phyloP scores from a whole-genome alignment of 1,284 basidiomycete species.

The Cryptococcus sp. region DNA sequence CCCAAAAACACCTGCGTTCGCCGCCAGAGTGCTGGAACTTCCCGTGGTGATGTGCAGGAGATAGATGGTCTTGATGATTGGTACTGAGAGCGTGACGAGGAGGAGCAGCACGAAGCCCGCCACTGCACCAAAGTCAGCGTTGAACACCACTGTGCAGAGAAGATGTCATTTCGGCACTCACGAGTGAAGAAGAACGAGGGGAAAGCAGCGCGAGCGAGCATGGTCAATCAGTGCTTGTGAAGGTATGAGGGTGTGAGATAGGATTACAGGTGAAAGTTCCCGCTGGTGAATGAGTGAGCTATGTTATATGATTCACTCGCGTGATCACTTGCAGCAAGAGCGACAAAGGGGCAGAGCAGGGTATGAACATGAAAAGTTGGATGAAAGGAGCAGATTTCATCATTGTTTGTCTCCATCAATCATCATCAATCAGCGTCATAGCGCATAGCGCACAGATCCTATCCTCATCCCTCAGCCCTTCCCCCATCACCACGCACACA shows the following conservation, averaged over 20 bases:
- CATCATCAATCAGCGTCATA: background rate
- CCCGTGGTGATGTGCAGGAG: conserved; percentile 59
- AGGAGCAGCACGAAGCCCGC: conserved; percentile 68
- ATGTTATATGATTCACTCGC: too few relatives aligned
- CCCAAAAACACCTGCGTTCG: conserved; percentile 42
- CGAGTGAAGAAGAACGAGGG: conserved; percentile 45
- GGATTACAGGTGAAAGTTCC: background rate
- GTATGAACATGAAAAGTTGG: background rate
- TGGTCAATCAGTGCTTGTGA: conserved; percentile 5
- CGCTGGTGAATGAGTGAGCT: too few relatives aligned
- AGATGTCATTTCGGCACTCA: conserved; percentile 21
- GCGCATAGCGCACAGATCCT: background rate
- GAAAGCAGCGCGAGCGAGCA: conserved; percentile 45
- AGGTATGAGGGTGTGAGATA: background rate
- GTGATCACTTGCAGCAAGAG: too few relatives aligned
- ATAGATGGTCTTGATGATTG: conserved; percentile 72
- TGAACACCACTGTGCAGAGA: background rate
- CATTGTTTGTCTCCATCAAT: background rate
- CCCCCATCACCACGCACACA: background rate
- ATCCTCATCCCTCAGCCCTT: background rate
- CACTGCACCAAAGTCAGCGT: conserved; percentile 36
- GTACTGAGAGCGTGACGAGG: conserved; percentile 69
- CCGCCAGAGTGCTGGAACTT: conserved; percentile 6
- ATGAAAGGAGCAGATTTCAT: conserved; percentile 3
- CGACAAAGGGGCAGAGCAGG: too few relatives aligned